Conservation (phyloP, 306 rosid genomes). For the Cajanus cajan region DNA sequence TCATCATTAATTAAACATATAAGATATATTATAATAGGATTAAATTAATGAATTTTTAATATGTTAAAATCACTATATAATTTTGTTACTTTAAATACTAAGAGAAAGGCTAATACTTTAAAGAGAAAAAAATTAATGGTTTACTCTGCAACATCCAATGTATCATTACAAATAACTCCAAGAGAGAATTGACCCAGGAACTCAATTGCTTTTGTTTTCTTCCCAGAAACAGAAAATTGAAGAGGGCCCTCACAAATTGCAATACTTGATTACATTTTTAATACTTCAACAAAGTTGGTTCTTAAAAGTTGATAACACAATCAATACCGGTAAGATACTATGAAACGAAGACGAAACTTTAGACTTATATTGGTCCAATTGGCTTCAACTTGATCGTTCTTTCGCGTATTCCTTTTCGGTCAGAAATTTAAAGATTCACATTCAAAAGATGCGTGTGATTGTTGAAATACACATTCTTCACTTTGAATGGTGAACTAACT, state of each 20-base stretch:
- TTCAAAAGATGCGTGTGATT: background rate
- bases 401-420: background rate
- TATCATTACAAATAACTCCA: background rate
- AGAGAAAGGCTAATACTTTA: too few relatives aligned
- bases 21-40: too few relatives aligned
- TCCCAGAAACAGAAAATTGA: background rate
- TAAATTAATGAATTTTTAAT: too few relatives aligned
- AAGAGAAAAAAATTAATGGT: too few relatives aligned
- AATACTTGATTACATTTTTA: background rate
- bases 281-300: background rate
- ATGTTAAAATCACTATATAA: too few relatives aligned
- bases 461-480: background rate
- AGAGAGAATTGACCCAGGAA: background rate
- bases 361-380: background rate
- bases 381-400: background rate
- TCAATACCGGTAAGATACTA: background rate
- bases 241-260: background rate
- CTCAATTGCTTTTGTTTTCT: background rate
- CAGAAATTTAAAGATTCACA: constrained; percentile 9
- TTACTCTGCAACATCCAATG: background rate
- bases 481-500: constrained; percentile 8
- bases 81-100: too few relatives aligned
- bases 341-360: background rate
- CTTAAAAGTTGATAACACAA: background rate
- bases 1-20: too few relatives aligned